Evolutionary conservation across 345 rosid species (phyloP).

Genomic region (Ailanthus altissimus): DNA sequence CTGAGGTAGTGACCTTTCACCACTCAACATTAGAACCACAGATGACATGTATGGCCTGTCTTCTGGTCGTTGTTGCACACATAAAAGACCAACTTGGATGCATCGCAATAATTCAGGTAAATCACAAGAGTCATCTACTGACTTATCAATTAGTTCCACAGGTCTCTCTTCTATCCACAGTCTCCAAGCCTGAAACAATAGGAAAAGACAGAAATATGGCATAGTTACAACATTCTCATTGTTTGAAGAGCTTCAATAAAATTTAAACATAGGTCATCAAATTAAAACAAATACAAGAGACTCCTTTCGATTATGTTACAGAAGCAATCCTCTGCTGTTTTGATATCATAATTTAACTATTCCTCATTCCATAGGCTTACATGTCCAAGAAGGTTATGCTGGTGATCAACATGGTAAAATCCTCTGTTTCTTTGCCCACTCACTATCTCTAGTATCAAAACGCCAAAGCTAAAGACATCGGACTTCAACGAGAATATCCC

Average conservation of each 20-base stretch:
- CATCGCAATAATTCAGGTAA: conserved; percentile 15
- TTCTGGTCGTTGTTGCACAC: conserved; percentile 26
- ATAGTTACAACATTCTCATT: no score
- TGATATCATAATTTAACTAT: no score
- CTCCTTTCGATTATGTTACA: no score
- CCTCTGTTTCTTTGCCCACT: conserved; percentile 9
- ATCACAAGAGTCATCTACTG: neutral
- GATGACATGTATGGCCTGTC: conserved; percentile 30
- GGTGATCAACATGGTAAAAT: neutral
- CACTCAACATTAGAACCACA: conserved; percentile 19
- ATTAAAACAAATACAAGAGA: no score
- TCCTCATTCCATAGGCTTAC: no score
- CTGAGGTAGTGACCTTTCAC: conserved; percentile 14
- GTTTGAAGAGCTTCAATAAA: no score
- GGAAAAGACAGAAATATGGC: no score
- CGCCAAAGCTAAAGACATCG: conserved; percentile 37
- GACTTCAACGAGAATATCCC: conserved; percentile 37
- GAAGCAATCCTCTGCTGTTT: no score
- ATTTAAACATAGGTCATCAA: no score
- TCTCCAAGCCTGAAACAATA: conserved; percentile 34
- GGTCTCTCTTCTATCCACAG: conserved; percentile 15
- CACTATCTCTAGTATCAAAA: conserved; percentile 32
- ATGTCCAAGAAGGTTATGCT: neutral
- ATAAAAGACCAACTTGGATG: conserved; percentile 24
- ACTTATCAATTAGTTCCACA: conserved; percentile 6